Base-by-base conservation (phyloP, 495 filamentous ascomycete genomes). In the Pyronema omphalodes region DNA sequence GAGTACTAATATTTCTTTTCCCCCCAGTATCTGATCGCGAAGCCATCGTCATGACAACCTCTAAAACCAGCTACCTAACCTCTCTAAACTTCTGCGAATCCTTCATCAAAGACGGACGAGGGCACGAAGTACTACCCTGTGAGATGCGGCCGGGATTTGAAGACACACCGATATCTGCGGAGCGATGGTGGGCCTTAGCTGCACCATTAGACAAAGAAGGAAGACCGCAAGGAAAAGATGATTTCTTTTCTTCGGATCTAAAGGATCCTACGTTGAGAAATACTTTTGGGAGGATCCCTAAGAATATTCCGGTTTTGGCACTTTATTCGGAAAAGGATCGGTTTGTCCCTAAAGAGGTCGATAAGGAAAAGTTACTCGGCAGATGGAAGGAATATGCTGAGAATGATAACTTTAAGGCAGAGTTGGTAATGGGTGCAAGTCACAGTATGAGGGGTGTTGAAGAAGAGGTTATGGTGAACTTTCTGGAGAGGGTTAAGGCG, bases 241-340 rank as follows among this genome's bases (percentile, higher is more conserved):
- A 96, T 66, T 82, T 83, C 57, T 98, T 95, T 69, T 85, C 81
- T 55, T 83, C 83, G 6, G 85, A 89, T 65, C 68, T 93, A 44
- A 63, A 66, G 0, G 80, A 84, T 46, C 67, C 75, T 47, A 66
- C 73, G 51, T 66, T 88, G 43, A 51, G 56, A 44, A 60, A 68
- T 43, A 84, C 74, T 23, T 94, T 91, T 74, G 85, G 84, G 1
- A 64, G 49, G 52, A 67, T 83, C 40, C 71, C 71, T 23, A 56
- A 73, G 51, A 59, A 71, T 36, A 76, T 72, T 33, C 73, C 79
- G 9, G 51, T 88, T 39, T 68, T 78, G 57, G 74, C 83, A 23
- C 65, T 94, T 54, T 81, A 79, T 54, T 82, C 83, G 2, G 86
- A 73, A 1, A 69, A 67, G 33, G 91, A 98, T 70, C 76, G 87